These are phyloP conservation scores for Mollisiaceae sp. DNA, from an alignment of 2,329 filamentous ascomycete species.

Conservation along the genomic window DNA sequence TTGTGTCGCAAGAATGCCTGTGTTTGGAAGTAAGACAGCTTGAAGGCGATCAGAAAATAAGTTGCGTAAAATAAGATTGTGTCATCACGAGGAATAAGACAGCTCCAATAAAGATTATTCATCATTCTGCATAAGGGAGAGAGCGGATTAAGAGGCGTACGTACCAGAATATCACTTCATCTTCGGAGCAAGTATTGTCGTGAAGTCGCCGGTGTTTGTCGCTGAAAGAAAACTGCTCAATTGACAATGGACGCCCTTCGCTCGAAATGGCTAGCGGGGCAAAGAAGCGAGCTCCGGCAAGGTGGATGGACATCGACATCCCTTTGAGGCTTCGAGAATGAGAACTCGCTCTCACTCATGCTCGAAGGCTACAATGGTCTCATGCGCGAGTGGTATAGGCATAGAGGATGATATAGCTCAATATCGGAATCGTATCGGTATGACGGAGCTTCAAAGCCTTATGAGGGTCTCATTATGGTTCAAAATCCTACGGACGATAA, in stretches of 20 bases:
- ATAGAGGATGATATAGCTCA: conserved; percentile 5
- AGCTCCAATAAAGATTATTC: conserved; percentile 45
- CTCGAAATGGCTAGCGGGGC: background rate
- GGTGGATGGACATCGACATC: too few species aligned
- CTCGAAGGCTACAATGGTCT: background rate
- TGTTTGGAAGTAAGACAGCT: conserved; percentile 14
- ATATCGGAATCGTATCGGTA: background rate
- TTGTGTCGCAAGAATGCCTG: conserved; percentile 1
- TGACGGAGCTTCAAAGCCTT: background rate
- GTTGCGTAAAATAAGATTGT: conserved; percentile 40
- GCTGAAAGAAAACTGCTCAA: conserved; percentile 2
- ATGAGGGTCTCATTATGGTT: background rate
- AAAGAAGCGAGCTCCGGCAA: background rate
- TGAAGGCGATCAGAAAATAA: conserved; percentile 36
- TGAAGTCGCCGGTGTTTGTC: background rate
- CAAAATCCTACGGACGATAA: background rate
- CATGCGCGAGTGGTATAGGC: background rate
- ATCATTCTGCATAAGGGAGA: conserved; percentile 31
- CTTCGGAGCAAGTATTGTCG: background rate
- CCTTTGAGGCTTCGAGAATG: background rate
- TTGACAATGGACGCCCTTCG: background rate
- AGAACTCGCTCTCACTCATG: too few species aligned
- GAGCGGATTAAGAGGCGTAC: conserved; percentile 21
- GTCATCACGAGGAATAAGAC: conserved; percentile 43
- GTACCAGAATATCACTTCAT: conserved; percentile 26